phyloP scores from a whole-genome alignment of 768 basidiomycete genomes.

The Termitomyces sp. region DNA sequence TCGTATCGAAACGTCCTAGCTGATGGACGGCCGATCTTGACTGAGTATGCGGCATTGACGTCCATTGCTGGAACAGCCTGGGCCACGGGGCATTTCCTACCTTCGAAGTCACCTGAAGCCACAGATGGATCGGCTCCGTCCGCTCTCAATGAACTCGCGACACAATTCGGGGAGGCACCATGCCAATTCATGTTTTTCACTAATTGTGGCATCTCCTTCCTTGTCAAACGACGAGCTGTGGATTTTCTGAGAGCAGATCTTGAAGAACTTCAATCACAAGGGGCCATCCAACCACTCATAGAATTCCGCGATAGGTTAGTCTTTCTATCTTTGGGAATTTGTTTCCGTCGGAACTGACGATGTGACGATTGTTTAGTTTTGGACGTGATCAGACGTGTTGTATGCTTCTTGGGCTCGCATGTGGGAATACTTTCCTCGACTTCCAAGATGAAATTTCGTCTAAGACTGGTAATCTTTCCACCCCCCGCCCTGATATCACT shows the following conservation, averaged over 20 bases:
- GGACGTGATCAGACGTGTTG: conserved; percentile 90
- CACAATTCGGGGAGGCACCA: conserved; percentile 71
- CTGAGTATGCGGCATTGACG: conserved; percentile 75
- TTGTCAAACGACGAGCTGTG: conserved; percentile 76
- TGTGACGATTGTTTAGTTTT: conserved; percentile 47
- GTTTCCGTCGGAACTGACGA: conserved; percentile 1
- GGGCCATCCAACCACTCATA: conserved; percentile 71
- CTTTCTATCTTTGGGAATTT: neutral
- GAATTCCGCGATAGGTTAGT: conserved; percentile 76
- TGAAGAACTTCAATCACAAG: conserved; percentile 76
- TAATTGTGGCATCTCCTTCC: conserved; percentile 78
- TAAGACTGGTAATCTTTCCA: conserved; percentile 34
- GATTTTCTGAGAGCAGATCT: conserved; percentile 82
- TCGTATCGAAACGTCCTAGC: conserved; percentile 32
- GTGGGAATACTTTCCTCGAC: conserved; percentile 79
- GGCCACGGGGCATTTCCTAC: conserved; percentile 65
- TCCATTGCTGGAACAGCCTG: conserved; percentile 80
- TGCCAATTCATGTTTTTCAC: conserved; percentile 85
- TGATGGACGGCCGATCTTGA: conserved; percentile 54
- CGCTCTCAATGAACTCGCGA: conserved; percentile 73
- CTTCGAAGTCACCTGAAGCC: conserved; percentile 21
- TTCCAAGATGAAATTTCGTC: conserved; percentile 42
- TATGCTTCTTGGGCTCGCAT: conserved; percentile 83
- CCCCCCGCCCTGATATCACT: conserved; percentile 56
- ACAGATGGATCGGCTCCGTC: conserved; percentile 43